Evolutionary conservation across 2,329 filamentous ascomycete species (phyloP), one percentile per base, ranked within the genome.

Genomic region (Clarireedia sp.): DNA sequence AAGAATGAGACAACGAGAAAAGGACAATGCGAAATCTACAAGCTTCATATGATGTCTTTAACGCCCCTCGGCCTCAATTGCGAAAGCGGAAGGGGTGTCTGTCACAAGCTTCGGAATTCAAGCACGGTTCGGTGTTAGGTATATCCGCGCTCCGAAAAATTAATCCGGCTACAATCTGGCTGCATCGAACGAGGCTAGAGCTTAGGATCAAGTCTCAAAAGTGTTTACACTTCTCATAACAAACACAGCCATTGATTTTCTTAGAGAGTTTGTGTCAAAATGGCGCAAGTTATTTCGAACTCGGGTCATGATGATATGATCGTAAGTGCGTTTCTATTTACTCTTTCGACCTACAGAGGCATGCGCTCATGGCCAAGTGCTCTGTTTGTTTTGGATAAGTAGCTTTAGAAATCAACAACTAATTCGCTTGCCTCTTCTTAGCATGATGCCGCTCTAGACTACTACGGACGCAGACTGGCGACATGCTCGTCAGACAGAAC

Each of bases 271-370:
- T 52, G 48, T 58, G 58, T 62, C 64, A 67, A 63, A 46, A 69
- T 86, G 84, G 80, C 86, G 57, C 87, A 91, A 77, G 83, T 89
- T 67, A 90, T 91, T 73, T 82, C 86, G 62, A 90, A 89, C 73
- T 87, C 86, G 60, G 87, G 87, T 69, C 94, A 99, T 78, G 92
- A 97, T 86, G 92, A 96, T 72, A 97, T 97, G 92, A 96, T 99
- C 81, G 92, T 97, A 90, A 57, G 62, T 29, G 24, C 37, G 14
- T 16, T 12, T 24, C 14, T 46, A 16, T 29, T 38, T 24, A 5
- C 12, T 23, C 29, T 51, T 23, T 23, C 23, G 5, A 2, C 7
- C 16, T 17, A n/a, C n/a, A 41, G 38, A 41, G 19, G 12, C n/a
- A 21, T 21, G 17, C 12, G 21, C 19, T 14, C 21, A 45, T 8